Percentiles rank a stretch among this genome's conserved stretches.
These are phyloP conservation scores for Pecoramyces ruminantium DNA, from an alignment of 192 early-diverging fungal genomes.

Conservation along the genomic window DNA sequence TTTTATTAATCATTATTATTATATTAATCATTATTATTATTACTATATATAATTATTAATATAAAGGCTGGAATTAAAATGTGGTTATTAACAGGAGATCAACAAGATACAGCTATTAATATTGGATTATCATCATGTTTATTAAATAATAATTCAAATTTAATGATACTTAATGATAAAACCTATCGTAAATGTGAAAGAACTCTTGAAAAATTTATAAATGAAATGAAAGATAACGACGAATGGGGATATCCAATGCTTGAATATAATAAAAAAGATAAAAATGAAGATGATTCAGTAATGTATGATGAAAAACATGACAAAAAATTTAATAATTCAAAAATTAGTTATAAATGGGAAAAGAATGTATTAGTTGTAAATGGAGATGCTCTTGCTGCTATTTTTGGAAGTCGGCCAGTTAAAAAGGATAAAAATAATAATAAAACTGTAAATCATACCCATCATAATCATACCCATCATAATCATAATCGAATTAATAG, in stretches of 20 bases:
- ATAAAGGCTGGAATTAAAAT: slow-evolving; percentile 24
- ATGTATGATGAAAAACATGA: not conserved
- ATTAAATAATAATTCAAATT: slow-evolving; percentile 13
- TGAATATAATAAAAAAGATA: not conserved
- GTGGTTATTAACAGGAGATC: slow-evolving; percentile 46
- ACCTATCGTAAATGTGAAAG: slow-evolving; percentile 7
- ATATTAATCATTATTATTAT: not conserved
- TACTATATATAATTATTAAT: not conserved
- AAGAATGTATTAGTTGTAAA: slow-evolving; percentile 3
- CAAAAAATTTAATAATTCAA: not conserved
- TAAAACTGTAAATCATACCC: not conserved
- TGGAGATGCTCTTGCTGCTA: slow-evolving; percentile 1
- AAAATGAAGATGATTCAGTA: not conserved
- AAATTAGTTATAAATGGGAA: not conserved
- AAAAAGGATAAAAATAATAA: not conserved
- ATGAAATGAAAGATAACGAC: not conserved
- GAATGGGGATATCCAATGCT: not conserved
- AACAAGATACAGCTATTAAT: slow-evolving; percentile 46
- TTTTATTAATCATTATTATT: not conserved
- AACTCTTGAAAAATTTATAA: not conserved
- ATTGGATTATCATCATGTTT: slow-evolving; percentile 54
- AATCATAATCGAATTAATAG: not conserved
- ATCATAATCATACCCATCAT: not conserved
- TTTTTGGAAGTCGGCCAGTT: slow-evolving; percentile 1
- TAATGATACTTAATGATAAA: slow-evolving; percentile 16